These are phyloP conservation scores for Thermothelomyces thermophilus DNA, from an alignment of 2,329 filamentous ascomycete genomes.

Conservation along the genomic window DNA sequence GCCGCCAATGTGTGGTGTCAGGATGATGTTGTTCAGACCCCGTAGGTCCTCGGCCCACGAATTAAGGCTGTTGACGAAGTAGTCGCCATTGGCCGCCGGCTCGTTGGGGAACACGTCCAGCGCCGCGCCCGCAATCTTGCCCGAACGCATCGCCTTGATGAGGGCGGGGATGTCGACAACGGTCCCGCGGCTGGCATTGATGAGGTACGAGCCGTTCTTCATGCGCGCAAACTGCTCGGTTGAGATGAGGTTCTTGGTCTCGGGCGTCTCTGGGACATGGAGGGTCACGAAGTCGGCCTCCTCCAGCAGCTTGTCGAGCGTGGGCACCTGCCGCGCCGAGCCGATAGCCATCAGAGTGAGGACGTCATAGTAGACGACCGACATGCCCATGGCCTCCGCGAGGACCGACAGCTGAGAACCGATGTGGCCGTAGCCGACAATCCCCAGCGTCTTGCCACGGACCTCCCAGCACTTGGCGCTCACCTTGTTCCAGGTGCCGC, in stretches of 20 bases:
- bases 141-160: slow-evolving; percentile 76
- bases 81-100: slow-evolving; percentile 87
- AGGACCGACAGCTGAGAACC: slow-evolving; percentile 92
- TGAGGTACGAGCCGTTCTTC: slow-evolving; percentile 88
- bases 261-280: slow-evolving; percentile 87
- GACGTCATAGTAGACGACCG: slow-evolving; percentile 94
- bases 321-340: slow-evolving; percentile 75
- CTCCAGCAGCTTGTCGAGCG: slow-evolving; percentile 67
- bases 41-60: slow-evolving; percentile 79
- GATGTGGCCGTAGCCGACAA: slow-evolving; percentile 96
- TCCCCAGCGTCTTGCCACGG: slow-evolving; percentile 91
- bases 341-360: slow-evolving; percentile 92
- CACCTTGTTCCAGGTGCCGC: slow-evolving; percentile 96
- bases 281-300: slow-evolving; percentile 87
- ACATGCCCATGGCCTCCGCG: slow-evolving; percentile 97
- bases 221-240: slow-evolving; percentile 72
- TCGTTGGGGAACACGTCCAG: slow-evolving; percentile 94
- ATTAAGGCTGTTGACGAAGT: slow-evolving; percentile 83
- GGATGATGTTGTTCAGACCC: slow-evolving; percentile 81
- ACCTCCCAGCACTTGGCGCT: slow-evolving; percentile 97
- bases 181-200: slow-evolving; percentile 90
- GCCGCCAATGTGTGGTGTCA: slow-evolving; percentile 94
- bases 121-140: slow-evolving; percentile 89
- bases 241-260: slow-evolving; percentile 93
- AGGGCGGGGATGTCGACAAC: slow-evolving; percentile 92